These are phyloP conservation scores for Claviceps maximensis DNA, from an alignment of 2,329 filamentous ascomycete genomes.

Conservation along the genomic window DNA sequence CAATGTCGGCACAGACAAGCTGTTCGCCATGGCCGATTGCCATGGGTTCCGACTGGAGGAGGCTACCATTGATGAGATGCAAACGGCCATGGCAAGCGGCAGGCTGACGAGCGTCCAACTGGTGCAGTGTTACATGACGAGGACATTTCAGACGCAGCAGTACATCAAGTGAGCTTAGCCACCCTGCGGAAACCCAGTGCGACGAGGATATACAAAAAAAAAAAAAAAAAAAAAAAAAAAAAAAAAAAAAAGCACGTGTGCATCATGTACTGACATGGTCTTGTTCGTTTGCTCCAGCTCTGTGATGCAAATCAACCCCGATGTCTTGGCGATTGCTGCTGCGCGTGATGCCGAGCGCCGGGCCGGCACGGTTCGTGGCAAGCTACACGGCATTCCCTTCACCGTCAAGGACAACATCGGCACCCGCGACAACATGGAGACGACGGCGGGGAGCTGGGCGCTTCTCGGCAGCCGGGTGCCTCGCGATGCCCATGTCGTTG, in stretches of 20 bases:
- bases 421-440: constrained; percentile 57
- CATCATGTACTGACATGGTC: background rate
- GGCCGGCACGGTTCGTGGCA: constrained; percentile 43
- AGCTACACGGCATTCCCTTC: constrained; percentile 64
- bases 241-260: no score
- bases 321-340: constrained; percentile 47
- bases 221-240: no score
- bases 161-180: constrained; percentile 52
- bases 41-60: constrained; percentile 50
- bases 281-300: constrained; percentile 25
- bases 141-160: constrained; percentile 47
- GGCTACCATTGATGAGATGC: constrained; percentile 55
- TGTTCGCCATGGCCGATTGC: constrained; percentile 53
- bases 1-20: constrained; percentile 21
- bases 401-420: constrained; percentile 63
- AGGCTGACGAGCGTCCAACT: constrained; percentile 45
- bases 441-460: constrained; percentile 57
- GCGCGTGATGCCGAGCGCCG: constrained; percentile 46
- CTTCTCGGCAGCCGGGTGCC: constrained; percentile 53
- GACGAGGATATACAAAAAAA: no score
- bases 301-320: constrained; percentile 55
- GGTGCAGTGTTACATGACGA: constrained; percentile 46
- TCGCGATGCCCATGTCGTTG: constrained; percentile 53
- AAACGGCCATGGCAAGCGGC: constrained; percentile 40
- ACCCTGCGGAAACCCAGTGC: no score